Percentiles rank a stretch among this genome's conserved stretches.
Evolutionary conservation across 2,329 filamentous ascomycete species (phyloP).

Genomic region (Teratosphaeria viscida): DNA sequence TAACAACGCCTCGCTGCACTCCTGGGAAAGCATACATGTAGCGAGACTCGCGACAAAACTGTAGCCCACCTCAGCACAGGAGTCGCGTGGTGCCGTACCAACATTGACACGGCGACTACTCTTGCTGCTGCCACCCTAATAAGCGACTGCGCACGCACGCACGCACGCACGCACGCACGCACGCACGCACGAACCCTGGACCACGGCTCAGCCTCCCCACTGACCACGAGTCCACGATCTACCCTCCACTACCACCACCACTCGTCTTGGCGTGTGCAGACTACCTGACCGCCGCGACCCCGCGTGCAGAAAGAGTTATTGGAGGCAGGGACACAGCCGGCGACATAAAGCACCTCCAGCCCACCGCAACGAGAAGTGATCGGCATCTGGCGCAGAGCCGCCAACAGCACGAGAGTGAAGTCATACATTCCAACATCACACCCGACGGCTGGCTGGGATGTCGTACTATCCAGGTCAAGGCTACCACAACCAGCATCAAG

Average conservation of each 20-base stretch:
- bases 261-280: background rate
- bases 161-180: too few species aligned
- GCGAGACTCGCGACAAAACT: background rate
- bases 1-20: background rate
- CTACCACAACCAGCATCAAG: constrained; percentile 21
- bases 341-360: background rate
- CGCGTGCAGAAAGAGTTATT: background rate
- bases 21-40: background rate
- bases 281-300: background rate
- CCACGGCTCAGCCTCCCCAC: constrained; percentile 1
- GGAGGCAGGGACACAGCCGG: background rate
- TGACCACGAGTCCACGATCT: background rate
- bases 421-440: background rate
- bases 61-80: background rate
- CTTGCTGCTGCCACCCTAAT: background rate
- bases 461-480: constrained; percentile 23
- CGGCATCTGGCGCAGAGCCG: constrained; percentile 4
- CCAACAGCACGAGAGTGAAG: background rate
- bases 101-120: background rate
- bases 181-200: background rate
- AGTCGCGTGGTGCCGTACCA: background rate
- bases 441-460: constrained; percentile 9
- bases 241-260: background rate
- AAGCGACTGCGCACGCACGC: background rate
- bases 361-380: constrained; percentile 4